phyloP scores from a whole-genome alignment of 148 eudicot species.

The Chenopodium quinoa region DNA sequence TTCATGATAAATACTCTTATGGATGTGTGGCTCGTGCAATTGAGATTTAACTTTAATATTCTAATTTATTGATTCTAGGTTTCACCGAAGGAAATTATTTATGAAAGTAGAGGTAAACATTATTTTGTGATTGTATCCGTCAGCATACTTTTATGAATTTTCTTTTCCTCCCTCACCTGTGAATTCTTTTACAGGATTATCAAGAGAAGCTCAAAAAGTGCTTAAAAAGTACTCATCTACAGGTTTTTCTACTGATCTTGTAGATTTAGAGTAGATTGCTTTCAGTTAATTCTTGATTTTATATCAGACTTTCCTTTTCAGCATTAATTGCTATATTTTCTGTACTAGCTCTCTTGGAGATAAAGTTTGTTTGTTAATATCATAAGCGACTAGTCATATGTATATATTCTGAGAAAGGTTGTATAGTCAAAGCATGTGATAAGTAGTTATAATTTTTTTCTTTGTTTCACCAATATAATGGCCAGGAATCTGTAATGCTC shows the following conservation, averaged over 20 bases:
- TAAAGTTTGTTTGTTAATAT: not conserved
- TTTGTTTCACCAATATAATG: not conserved
- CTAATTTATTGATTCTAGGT: slow-evolving; percentile 48
- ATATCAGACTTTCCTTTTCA: not conserved
- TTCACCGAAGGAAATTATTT: slow-evolving; percentile 87
- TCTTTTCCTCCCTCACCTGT: not conserved
- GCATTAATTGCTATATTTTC: not conserved
- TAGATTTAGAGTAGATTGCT: not conserved
- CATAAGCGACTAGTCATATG: not conserved
- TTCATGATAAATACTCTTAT: slow-evolving; percentile 6
- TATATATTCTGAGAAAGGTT: not conserved
- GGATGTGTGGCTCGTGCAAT: slow-evolving; percentile 1
- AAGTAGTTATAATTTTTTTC: not conserved
- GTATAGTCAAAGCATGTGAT: not conserved
- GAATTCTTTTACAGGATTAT: slow-evolving; percentile 49
- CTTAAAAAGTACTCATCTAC: slow-evolving; percentile 70
- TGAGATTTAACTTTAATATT: slow-evolving; percentile 7
- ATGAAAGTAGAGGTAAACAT: slow-evolving; percentile 63
- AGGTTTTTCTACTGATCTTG: slow-evolving; percentile 39
- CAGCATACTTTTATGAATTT: not conserved
- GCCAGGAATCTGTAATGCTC: not conserved
- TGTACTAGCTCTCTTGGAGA: not conserved
- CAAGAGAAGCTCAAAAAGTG: slow-evolving; percentile 84
- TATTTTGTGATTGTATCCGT: slow-evolving; percentile 1
- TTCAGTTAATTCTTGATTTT: not conserved